Evolutionary conservation across 306 rosid species (phyloP), one percentile per base, ranked within the genome.

Genomic region (Vigna trinervia): DNA sequence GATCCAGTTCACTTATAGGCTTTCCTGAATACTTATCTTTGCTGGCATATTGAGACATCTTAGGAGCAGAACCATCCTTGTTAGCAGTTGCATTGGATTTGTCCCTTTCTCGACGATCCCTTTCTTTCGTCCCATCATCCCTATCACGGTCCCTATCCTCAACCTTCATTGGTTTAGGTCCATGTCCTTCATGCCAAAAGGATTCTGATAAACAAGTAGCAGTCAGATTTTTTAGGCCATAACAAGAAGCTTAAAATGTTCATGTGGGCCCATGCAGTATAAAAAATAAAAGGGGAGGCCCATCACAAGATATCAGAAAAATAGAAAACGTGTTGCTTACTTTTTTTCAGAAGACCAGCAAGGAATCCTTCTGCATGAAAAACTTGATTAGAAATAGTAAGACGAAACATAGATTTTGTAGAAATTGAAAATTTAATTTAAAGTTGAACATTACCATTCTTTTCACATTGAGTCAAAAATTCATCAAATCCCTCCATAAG

Each of bases 1-100:
- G 94, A 85, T 96, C 99, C 70, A 96, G 89, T 87, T 96, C 99
- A 83, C 84, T 92, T 81, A 96, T 96, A 72, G 98, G 98, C 84
- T 96, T 96, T 51, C 83, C 79, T 79, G 85, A 52, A 78, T 96
- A 92, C 90, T 92, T 96, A 75, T 96, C 99, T 84, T 96, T 95
- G 90, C 89, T 76, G 17, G 91, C 54, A 76, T 83, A 90, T 39
- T 84, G 52, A 84, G 96, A 85, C 85, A 83, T 80, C 85, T 83
- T 91, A 77, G 89, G 92, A 88, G 81, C 86, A 50, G 84, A 90
- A 36, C 41, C 86, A 84, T 96, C 99, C 88, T 84, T 96, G 84
- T 68, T 88, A 71, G 84, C 78, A 80, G 47, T 67, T 43, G 80
- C 79, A 81, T 78, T 62, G 75, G 74, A 75, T 86, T 85, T 90